Evolutionary conservation across 257 asterid species (phyloP).

Genomic region (Nicotiana attenuata): DNA sequence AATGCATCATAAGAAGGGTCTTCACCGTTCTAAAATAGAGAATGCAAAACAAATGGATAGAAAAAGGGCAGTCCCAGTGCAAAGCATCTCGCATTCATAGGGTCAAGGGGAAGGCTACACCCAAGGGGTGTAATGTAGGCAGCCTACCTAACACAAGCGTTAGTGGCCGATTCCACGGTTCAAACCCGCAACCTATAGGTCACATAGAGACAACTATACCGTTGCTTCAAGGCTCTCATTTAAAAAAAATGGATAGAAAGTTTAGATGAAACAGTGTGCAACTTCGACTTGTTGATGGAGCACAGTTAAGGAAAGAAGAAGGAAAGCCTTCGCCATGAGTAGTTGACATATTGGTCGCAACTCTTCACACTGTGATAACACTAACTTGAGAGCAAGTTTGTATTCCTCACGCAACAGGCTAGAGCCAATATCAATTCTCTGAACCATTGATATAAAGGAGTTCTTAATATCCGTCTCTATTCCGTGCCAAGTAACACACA

Average conservation of each 20-base stretch:
- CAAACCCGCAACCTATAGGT: no score
- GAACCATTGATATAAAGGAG: neutral
- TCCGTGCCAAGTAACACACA: neutral
- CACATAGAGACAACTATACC: no score
- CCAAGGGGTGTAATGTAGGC: no score
- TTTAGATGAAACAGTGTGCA: neutral
- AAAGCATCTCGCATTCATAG: no score
- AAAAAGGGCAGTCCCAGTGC: no score
- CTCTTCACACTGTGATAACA: neutral
- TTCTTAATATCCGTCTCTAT: neutral
- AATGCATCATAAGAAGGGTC: neutral
- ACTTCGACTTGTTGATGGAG: neutral
- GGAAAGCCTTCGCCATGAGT: neutral
- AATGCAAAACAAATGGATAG: neutral
- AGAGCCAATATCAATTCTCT: neutral
- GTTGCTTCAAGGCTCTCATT: no score
- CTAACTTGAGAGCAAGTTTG: slow-evolving; percentile 1
- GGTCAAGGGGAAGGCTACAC: no score
- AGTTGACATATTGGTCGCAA: neutral
- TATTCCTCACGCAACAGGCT: slow-evolving; percentile 4
- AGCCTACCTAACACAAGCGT: no score
- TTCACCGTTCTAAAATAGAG: neutral
- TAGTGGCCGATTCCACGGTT: no score
- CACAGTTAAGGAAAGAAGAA: neutral
- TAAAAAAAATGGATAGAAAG: neutral